Evolutionary conservation across 495 filamentous ascomycete genomes (phyloP), one percentile per base, ranked within the genome.

Genomic region (Penicillium longicatenatum): DNA sequence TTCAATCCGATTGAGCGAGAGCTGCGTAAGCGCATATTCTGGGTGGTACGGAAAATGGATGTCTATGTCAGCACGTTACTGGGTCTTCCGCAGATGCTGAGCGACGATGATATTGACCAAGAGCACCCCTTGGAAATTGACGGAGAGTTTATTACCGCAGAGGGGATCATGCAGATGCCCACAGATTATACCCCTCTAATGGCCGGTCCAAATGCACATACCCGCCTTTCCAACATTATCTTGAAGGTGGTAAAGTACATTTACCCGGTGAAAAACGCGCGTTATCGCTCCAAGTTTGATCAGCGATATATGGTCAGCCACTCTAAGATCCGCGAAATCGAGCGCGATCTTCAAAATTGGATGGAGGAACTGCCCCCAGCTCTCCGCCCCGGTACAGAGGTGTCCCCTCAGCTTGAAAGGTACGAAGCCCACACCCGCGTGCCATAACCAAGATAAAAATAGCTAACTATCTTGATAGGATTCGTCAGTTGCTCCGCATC

Each of bases 41-140:
- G 94, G 84, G 84, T 91, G 24, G 83, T 96, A 49, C 87, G 92
- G 33, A 95, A 94, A 63, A 90, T 97, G 88, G 93, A 97, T 61
- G 92, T 87, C 22, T 97, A 97, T 68, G 90, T 97, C 19, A 92
- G 91, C 51, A 92, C 92, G 6, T 75, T 97, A 47, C 76, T 98
- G 17, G 93, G 93, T 12, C 84, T 97, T 24, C 93, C 93, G 2
- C 79, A 89, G 54, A 89, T 93, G 69, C 79, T 97, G 39, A 89
- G 84, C 60, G 86, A 91, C 50, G 91, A 96, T 48, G 93, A 97
- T 65, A 87, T 98, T 60, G 93, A 98, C 67, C 93, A 97, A 69
- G 89, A 91, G 55, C 83, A 89, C 42, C 93, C 93, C 8, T 72
- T 85, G 50, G 88, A 92, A 56, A 81, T 97, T n/a, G 91, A 97